Evolutionary conservation across 805 yeast species (phyloP).

Genomic region (Candida piceae): DNA sequence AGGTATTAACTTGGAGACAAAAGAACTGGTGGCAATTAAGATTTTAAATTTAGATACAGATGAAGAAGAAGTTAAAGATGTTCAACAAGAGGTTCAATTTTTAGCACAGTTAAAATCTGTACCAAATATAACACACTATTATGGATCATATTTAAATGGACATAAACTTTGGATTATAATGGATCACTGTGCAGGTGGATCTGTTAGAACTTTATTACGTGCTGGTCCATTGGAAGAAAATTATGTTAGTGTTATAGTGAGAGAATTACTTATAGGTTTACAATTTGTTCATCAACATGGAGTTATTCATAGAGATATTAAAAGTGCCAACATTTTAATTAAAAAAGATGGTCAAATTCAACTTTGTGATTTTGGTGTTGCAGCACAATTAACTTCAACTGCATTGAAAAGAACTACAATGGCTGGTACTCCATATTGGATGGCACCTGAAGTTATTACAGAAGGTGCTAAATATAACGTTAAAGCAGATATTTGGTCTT

Average conservation of each 20-base stretch:
- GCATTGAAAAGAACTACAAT: conserved; percentile 83
- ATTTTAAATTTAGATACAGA: conserved; percentile 88
- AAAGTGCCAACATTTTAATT: conserved; percentile 91
- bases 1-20: conserved; percentile 66
- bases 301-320: conserved; percentile 92
- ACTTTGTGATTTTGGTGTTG: conserved; percentile 97
- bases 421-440: conserved; percentile 97
- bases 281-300: conserved; percentile 81
- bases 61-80: conserved; percentile 91
- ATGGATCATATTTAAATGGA: conserved; percentile 81
- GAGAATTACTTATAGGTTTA: conserved; percentile 78
- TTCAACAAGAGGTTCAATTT: conserved; percentile 87
- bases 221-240: conserved; percentile 88
- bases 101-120: conserved; percentile 74
- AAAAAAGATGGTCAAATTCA: conserved; percentile 81
- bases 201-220: conserved; percentile 74
- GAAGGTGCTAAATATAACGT: conserved; percentile 85
- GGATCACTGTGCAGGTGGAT: conserved; percentile 98
- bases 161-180: conserved; percentile 95
- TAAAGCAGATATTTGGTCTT: conserved; percentile 95
- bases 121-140: conserved; percentile 91
- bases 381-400: conserved; percentile 80
- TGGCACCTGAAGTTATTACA: conserved; percentile 97
- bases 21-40: conserved; percentile 85
- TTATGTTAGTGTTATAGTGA: conserved; percentile 73